These are phyloP conservation scores for Liquidambar formosana DNA, from an alignment of 164 flowering plant genomes.

Conservation along the genomic window DNA sequence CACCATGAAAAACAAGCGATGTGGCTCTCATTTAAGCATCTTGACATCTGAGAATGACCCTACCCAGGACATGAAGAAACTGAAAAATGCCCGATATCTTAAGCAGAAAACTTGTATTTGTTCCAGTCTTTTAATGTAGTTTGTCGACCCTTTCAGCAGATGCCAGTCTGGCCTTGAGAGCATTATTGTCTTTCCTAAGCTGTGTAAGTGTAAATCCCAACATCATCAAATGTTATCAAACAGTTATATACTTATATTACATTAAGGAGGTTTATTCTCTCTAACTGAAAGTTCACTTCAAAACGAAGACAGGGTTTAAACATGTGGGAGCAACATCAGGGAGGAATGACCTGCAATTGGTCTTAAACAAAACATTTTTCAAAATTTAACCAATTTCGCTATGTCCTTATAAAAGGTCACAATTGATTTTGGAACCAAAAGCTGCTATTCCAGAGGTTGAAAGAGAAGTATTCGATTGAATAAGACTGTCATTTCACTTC, in stretches of 20 bases:
- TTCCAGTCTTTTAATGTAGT: neutral
- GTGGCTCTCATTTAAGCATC: neutral
- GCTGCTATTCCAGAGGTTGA: neutral
- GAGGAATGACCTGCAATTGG: neutral
- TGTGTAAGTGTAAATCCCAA: conserved; percentile 17
- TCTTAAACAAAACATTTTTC: neutral
- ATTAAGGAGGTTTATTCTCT: no score
- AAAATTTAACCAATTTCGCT: neutral
- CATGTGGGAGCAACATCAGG: neutral
- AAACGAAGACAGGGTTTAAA: no score
- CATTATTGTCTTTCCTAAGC: conserved; percentile 52
- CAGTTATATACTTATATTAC: no score
- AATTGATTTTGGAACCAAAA: neutral
- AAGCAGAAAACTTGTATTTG: neutral
- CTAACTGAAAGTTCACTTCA: no score
- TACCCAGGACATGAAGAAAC: conserved; percentile 14
- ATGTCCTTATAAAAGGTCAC: neutral
- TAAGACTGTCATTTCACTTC: neutral
- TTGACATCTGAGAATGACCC: neutral
- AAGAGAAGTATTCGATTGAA: neutral
- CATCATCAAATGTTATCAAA: neutral
- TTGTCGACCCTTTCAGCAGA: conserved; percentile 12
- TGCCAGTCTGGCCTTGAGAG: conserved; percentile 35
- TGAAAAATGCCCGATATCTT: conserved; percentile 6
- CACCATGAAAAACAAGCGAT: no score